Evolutionary conservation across 208 protist species (phyloP), one percentile per base, ranked within the genome.

Genomic region (Balamuthia mandrillaris): DNA sequence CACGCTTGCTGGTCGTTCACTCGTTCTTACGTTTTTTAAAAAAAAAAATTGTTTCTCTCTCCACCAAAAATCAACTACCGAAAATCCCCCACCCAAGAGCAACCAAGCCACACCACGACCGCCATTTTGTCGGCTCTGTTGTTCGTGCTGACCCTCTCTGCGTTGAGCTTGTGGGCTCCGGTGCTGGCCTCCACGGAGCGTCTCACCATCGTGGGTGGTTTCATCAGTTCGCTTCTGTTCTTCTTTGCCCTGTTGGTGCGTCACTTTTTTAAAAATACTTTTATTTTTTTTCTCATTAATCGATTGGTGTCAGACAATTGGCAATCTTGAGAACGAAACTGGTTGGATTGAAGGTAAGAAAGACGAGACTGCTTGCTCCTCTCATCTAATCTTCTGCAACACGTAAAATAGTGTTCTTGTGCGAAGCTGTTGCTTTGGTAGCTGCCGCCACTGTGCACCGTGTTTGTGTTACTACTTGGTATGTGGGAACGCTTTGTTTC

Each of bases 221-320:
- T 84, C 9, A 41, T 88, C 68, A 82, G 85, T 39, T 84, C 85
- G 56, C 61, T 84, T 1, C 63, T 88, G 33, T 88, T 88, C 85
- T 88, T 88, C 45, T 88, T 88, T 63, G 41, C 61, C n/a, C 63
- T 88, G 3, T 66, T 63, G 41, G 85, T 88, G 79, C 35, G 56
- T 1, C 3, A 1, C 41, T 61, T 21, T 27, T 75, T 83, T 21
- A 41, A 0, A 3, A 10, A 39, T 24, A 3, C 27, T 14, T 47
- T 27, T 35, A 27, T 31, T 33, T 83, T 2, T 66, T 66, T 39
- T 27, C 18, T 54, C 21, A 3, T 29, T 27, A 27, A n/a, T 75
- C 29, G 21, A 21, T 78, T 39, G 60, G 35, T 68, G 27, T 35
- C 29, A 88, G 85, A 81, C 77, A 35, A 49, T 88, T 52, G 85